A percentile compares a stretch with the other conserved stretches of the same genome.
These are phyloP conservation scores for Gaultheria prostrata DNA, from an alignment of 148 eudicot genomes.

Conservation along the genomic window DNA sequence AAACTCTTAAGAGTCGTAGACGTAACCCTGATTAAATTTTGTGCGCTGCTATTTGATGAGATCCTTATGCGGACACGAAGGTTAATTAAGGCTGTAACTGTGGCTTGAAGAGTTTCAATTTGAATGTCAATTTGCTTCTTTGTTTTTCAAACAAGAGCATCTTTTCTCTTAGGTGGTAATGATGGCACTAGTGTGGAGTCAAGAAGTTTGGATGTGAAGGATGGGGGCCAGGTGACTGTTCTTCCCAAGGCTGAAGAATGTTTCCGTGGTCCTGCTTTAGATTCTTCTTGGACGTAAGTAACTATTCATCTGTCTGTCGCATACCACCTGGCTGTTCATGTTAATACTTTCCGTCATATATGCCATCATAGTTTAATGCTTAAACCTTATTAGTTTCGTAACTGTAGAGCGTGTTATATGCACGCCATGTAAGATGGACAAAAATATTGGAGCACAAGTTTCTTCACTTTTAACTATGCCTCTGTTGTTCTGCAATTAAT, in stretches of 20 bases:
- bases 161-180: conserved; percentile 17
- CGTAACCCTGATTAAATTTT: neutral
- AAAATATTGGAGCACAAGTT: neutral
- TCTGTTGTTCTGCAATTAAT: neutral
- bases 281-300: conserved; percentile 65
- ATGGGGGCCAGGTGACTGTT: conserved; percentile 5
- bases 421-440: neutral
- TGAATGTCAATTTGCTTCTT: neutral
- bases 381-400: neutral
- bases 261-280: conserved; percentile 44
- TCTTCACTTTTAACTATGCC: neutral
- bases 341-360: neutral
- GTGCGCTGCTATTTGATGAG: neutral
- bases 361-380: neutral
- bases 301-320: neutral
- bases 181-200: conserved; percentile 13
- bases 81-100: neutral
- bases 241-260: conserved; percentile 20
- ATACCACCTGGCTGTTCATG: neutral
- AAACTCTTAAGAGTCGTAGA: neutral
- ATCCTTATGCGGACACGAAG: neutral
- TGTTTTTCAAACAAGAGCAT: neutral
- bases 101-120: neutral
- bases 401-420: neutral
- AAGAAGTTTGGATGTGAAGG: conserved; percentile 12